phyloP scores from a whole-genome alignment of 306 rosid genomes.

The Lathyrus sativus region DNA sequence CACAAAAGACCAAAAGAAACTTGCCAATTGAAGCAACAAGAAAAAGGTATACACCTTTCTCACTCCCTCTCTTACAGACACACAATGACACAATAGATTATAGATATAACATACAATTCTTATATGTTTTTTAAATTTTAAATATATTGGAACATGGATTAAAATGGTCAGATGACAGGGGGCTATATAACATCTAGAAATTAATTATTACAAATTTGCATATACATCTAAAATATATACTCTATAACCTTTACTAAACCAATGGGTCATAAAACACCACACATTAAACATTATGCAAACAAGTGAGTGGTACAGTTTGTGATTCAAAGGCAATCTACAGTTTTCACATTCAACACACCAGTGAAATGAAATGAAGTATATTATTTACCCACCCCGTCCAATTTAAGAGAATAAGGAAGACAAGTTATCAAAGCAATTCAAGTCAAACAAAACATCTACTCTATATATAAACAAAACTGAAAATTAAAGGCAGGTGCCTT shows the following conservation, averaged over 20 bases:
- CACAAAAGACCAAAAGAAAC: conserved; percentile 10
- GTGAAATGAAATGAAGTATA: background rate
- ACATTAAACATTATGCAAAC: conserved; percentile 9
- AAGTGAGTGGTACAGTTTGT: background rate
- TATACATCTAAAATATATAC: conserved; percentile 14
- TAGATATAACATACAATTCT: conserved; percentile 11
- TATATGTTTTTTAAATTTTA: conserved; percentile 22
- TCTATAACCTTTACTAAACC: background rate
- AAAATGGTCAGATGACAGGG: conserved; percentile 6
- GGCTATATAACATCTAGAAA: background rate
- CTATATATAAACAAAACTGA: background rate
- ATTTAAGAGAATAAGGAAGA: conserved; percentile 4
- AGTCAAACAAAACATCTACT: conserved; percentile 22
- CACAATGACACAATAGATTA: conserved; percentile 16
- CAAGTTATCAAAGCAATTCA: conserved; percentile 5
- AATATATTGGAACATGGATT: background rate
- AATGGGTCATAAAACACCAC: conserved; percentile 16
- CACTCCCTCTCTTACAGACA: background rate
- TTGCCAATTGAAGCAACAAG: background rate
- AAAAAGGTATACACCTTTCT: background rate
- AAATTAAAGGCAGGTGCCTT: conserved; percentile 1
- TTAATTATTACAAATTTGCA: background rate
- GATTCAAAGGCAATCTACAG: conserved; percentile 24
- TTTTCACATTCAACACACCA: conserved; percentile 26
- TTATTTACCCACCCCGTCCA: background rate